These are phyloP conservation scores for Theileria parva DNA, from an alignment of 169 alveolate genomes.

Conservation along the genomic window DNA sequence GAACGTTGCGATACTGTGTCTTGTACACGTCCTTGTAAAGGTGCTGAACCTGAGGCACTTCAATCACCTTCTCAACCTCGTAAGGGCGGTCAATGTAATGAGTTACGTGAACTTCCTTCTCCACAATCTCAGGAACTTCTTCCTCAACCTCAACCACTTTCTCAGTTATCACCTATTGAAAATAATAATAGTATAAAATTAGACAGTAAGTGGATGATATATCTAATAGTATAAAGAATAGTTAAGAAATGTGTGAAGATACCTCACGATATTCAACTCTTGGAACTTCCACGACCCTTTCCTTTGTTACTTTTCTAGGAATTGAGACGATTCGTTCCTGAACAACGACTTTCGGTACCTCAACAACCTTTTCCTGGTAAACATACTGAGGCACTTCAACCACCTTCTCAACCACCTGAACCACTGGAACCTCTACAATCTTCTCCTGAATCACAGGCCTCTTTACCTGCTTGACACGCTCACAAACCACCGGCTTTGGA, in stretches of 20 bases:
- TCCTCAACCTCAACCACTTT: slow-evolving; percentile 64
- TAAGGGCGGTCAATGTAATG: slow-evolving; percentile 76
- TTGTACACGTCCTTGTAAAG: slow-evolving; percentile 83
- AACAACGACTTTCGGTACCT: slow-evolving; percentile 85
- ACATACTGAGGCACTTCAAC: slow-evolving; percentile 90
- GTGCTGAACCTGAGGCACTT: slow-evolving; percentile 89
- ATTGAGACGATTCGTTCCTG: slow-evolving; percentile 88
- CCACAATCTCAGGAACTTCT: slow-evolving; percentile 74
- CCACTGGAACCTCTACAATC: slow-evolving; percentile 86
- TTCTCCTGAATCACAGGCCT: slow-evolving; percentile 86
- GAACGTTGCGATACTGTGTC: slow-evolving; percentile 91
- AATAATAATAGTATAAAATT: not conserved
- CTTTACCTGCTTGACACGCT: slow-evolving; percentile 83
- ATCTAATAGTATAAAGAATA: not conserved
- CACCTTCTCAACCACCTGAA: slow-evolving; percentile 76
- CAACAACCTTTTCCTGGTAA: slow-evolving; percentile 87
- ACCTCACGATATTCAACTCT: slow-evolving; percentile 83
- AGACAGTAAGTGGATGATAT: not conserved
- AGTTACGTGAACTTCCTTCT: slow-evolving; percentile 71
- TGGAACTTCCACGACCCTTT: slow-evolving; percentile 87
- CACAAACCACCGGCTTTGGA: slow-evolving; percentile 85
- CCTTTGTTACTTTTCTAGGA: slow-evolving; percentile 86
- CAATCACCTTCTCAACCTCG: slow-evolving; percentile 88
- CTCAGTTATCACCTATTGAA: slow-evolving; percentile 57
- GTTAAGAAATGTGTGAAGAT: slow-evolving; percentile 23